These are phyloP conservation scores for Chytridium lagenaria DNA, from an alignment of 371 early-diverging fungal genomes.

Conservation along the genomic window DNA sequence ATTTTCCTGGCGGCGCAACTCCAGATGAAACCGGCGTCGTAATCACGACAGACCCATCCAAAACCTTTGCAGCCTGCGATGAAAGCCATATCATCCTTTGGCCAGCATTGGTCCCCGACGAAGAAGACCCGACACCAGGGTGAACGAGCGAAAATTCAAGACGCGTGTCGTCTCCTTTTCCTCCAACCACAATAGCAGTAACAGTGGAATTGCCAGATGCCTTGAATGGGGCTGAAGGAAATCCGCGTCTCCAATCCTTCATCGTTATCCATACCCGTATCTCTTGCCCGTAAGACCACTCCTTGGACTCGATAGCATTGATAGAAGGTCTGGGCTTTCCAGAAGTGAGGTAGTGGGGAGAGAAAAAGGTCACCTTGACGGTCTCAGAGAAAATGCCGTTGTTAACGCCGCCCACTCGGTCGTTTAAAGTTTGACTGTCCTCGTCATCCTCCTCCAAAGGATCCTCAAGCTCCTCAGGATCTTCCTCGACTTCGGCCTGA, in stretches of 20 bases:
- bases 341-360: slow-evolving; percentile 18
- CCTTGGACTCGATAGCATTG: neutral
- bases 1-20: slow-evolving; percentile 23
- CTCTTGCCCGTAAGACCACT: neutral
- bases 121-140: neutral
- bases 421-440: too few relatives aligned
- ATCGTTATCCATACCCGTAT: neutral
- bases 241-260: neutral
- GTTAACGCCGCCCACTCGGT: slow-evolving; percentile 59
- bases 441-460: too few relatives aligned
- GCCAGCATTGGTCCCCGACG: neutral
- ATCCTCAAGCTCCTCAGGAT: too few relatives aligned
- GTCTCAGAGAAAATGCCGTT: slow-evolving; percentile 20
- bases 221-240: neutral
- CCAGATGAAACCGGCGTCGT: neutral
- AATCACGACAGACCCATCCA: neutral
- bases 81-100: slow-evolving; percentile 19
- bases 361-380: neutral
- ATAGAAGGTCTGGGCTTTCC: slow-evolving; percentile 1
- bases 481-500: too few relatives aligned
- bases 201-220: neutral
- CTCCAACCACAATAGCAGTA: neutral
- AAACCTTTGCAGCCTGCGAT: neutral
- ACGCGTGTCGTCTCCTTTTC: neutral
- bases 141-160: slow-evolving; percentile 3